These are phyloP conservation scores for Kodamaea leandrae DNA, from an alignment of 805 yeast genomes.

Conservation along the genomic window DNA sequence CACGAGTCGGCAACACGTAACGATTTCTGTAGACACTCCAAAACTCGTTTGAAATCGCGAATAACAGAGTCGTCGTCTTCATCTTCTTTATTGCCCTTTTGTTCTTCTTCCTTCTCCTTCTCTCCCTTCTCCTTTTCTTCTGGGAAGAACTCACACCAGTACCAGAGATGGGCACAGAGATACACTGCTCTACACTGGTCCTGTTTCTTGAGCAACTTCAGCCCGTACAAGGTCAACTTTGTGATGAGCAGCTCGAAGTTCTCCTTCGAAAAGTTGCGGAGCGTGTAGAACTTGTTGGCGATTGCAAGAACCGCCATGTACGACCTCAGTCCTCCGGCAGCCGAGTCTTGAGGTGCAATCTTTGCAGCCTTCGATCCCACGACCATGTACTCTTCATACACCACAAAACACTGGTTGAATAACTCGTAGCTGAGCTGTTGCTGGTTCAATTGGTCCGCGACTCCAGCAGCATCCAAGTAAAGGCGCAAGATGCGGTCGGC, in stretches of 20 bases:
- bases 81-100: slow-evolving; percentile 2
- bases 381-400: slow-evolving; percentile 64
- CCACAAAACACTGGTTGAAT: slow-evolving; percentile 80
- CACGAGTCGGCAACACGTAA: slow-evolving; percentile 91
- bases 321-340: slow-evolving; percentile 47
- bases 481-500: slow-evolving; percentile 44
- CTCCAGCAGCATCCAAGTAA: slow-evolving; percentile 63
- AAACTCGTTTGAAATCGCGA: slow-evolving; percentile 55
- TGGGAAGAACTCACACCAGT: slow-evolving; percentile 65
- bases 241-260: slow-evolving; percentile 81
- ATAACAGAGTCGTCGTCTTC: slow-evolving; percentile 23
- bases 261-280: slow-evolving; percentile 51
- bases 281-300: slow-evolving; percentile 43
- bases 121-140: slow-evolving; percentile 15
- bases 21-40: slow-evolving; percentile 88
- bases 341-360: slow-evolving; percentile 35
- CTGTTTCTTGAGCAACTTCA: slow-evolving; percentile 83
- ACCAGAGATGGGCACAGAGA: slow-evolving; percentile 88
- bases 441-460: slow-evolving; percentile 74
- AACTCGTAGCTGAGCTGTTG: slow-evolving; percentile 82
- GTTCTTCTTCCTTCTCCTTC: slow-evolving; percentile 18
- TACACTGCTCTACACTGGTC: slow-evolving; percentile 94
- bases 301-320: slow-evolving; percentile 48
- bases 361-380: slow-evolving; percentile 14
- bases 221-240: slow-evolving; percentile 82